phyloP scores from a whole-genome alignment of 805 yeast species.

The Pichia exigua region DNA sequence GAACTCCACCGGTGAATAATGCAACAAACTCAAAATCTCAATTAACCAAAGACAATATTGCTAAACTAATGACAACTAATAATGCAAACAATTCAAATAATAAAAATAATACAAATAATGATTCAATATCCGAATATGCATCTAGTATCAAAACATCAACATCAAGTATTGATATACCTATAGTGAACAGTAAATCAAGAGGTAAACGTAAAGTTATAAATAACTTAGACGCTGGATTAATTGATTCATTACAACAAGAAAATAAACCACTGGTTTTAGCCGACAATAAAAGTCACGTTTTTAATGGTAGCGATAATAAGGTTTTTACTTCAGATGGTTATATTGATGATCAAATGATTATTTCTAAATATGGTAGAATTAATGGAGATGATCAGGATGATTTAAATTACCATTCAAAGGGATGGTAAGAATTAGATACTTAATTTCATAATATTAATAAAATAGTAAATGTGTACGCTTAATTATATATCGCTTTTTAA shows the following conservation, averaged over 20 bases:
- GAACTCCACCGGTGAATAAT: neutral
- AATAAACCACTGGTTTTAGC: constrained; percentile 14
- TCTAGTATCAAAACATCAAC: constrained; percentile 23
- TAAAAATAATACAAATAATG: neutral
- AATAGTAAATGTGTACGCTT: too few species aligned
- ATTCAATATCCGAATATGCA: constrained; percentile 11
- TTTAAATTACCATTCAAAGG: constrained; percentile 34
- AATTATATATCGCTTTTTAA: too few species aligned
- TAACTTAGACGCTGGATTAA: neutral
- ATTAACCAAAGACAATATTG: constrained; percentile 12
- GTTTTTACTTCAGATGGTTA: constrained; percentile 13
- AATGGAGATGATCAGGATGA: constrained; percentile 26
- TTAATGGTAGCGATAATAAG: neutral
- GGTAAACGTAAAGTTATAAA: neutral
- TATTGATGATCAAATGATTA: constrained; percentile 9
- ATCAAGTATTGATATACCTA: constrained; percentile 26
- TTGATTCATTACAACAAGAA: constrained; percentile 25
- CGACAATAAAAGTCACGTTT: neutral
- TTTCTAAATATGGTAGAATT: neutral
- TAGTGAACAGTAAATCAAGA: constrained; percentile 4
- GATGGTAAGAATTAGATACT: constrained; percentile 26
- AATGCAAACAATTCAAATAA: constrained; percentile 1
- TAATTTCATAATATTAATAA: too few species aligned
- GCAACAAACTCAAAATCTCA: neutral
- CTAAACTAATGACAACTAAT: neutral